Conservation (phyloP, 805 yeast species). For the Yarrowia keelungensis region DNA sequence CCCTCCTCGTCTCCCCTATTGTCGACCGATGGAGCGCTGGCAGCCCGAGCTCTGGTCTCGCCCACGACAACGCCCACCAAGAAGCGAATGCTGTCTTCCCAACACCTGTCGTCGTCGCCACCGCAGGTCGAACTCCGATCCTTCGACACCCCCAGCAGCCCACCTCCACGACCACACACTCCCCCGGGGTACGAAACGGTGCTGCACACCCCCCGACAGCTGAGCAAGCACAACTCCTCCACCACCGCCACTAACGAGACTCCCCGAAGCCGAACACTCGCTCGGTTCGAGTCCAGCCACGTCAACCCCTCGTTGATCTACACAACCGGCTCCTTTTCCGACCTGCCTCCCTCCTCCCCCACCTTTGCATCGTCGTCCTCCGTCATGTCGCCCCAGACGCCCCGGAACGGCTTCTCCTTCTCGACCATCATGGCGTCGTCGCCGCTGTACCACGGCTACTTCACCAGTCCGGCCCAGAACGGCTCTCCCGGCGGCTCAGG, state of each 20-base stretch:
- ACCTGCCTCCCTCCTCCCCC: conserved; percentile 31
- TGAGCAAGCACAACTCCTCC: background rate
- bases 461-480: conserved; percentile 41
- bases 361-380: conserved; percentile 37
- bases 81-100: conserved; percentile 15
- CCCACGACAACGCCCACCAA: conserved; percentile 30
- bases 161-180: conserved; percentile 22
- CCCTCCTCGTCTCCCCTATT: conserved; percentile 22
- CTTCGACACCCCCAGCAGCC: conserved; percentile 24
- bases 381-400: conserved; percentile 30
- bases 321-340: conserved; percentile 9
- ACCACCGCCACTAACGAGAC: conserved; percentile 26
- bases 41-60: conserved; percentile 8
- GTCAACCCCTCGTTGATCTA: conserved; percentile 38
- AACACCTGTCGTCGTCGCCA: conserved; percentile 29
- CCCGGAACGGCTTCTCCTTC: conserved; percentile 43
- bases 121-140: conserved; percentile 14
- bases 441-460: conserved; percentile 43
- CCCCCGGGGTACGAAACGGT: conserved; percentile 4
- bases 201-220: conserved; percentile 21
- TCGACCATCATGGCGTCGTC: conserved; percentile 43
- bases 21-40: conserved; percentile 18
- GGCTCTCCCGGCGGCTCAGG: conserved; percentile 14
- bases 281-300: conserved; percentile 24
- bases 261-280: conserved; percentile 28